Base-by-base conservation (phyloP, 2,329 filamentous ascomycete genomes). In the Lachnellula hyalina region DNA sequence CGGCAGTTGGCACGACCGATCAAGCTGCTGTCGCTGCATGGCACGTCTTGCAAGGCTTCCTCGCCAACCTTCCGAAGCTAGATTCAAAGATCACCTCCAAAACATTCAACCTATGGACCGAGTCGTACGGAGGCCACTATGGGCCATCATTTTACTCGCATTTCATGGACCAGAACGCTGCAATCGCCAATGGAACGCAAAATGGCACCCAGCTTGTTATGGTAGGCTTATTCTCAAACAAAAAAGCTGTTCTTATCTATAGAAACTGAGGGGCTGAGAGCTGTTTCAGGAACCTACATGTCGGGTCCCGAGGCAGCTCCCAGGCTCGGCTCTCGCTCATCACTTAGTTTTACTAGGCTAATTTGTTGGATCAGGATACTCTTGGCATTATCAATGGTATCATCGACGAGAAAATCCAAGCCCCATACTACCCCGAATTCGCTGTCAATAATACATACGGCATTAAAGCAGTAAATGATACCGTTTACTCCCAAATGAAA, bases 351-450 rank as follows among this genome's bases (percentile, higher is more conserved):
- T 28, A 1, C 25, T 8, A 28, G 8, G 25, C 25, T 28, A 8
- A 28, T 28, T 9, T 8, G 25, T 28, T 28, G 6, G 25, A 28
- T 8, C 25, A 28, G 25, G 73, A 74, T 19, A 80, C 85, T 0
- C 68, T 90, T 0, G 85, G 85, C 23, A 85, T 90, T 56, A 74
- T 87, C 55, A 88, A 89, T 65, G 86, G 85, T 12, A 79, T 83
- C 54, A 71, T 89, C 28, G 87, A 90, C 63, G 73, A 77, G 56
- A 65, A 81, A 17, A 73, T 82, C 1, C 82, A 88, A 67, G 71
- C 73, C 28, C 25, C 48, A 12, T 51, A 40, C 38, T 64, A 63
- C 35, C 34, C 53, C 36, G 54, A 62, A 23, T 60, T 61, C 44
- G 61, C 61, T 5, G 62, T 63, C 47, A 64, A 65, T 41, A 63